Base-by-base conservation (phyloP, 768 basidiomycete genomes). In the Amanita subjunquillea region DNA sequence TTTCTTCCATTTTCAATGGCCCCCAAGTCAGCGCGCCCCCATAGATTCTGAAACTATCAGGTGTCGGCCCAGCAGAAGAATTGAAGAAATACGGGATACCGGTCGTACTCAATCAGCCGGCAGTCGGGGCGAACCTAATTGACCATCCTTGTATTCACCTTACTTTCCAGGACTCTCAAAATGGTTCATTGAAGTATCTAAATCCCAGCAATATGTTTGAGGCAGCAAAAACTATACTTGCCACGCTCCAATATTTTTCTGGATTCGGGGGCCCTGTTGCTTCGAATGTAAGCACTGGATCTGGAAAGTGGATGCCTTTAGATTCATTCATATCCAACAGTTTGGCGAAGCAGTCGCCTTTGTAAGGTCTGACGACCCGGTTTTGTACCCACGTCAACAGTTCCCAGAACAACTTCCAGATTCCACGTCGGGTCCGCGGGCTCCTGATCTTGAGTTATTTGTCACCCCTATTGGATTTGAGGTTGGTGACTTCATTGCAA, bases 31-130 rank as follows among this genome's bases (percentile, higher is more conserved):
- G 13, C 12, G 30, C 7, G 15, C 12, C 22, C 17, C 17, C 29
- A 44, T 49, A 86, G 69, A 75, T 88, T 36, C 72, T 88, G 17
- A 76, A 85, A 75, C 72, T 88, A 36, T 88, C 86, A 6, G 91
- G 91, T 22, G 70, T 93, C 41, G 91, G 91, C 15, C 83, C 87
- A 29, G 73, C 74, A 1, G 64, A 69, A 3, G 72, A 86, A 34
- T 73, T 92, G 37, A 57, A 69, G n/a, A 60, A 66, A 8, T 67
- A 79, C 56, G 64, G 66, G 13, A 83, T 93, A 40, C 72, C 77
- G 0, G 68, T 83, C 30, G 63, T 83, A 15, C 62, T 77, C 6
- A 79, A 91, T 57, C 74, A 83, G 4, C 83, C 88, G 0, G 80
- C 78, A 7, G 88, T 93, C 12, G 91, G 91, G 8, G 69, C 75